Conservation (phyloP, 129 eudicot genomes). For the Rutidosis leptorrhynchoides region DNA sequence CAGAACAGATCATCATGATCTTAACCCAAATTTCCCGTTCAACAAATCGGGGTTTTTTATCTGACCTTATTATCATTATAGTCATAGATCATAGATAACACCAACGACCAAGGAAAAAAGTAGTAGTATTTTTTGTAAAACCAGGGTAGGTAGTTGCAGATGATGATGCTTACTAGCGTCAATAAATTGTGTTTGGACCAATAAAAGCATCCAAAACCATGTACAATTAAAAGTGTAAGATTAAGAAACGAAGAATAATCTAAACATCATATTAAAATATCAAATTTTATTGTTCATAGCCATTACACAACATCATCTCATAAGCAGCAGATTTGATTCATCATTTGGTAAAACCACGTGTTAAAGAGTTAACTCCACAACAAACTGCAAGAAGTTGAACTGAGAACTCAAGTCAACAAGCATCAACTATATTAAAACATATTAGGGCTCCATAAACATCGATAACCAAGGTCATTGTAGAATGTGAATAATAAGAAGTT, state of each 20-base stretch:
- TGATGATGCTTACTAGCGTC: conserved; percentile 25
- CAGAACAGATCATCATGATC: conserved; percentile 38
- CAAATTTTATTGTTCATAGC: background rate
- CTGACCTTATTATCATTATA: background rate
- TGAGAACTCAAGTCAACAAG: too few species aligned
- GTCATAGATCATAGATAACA: conserved; percentile 1
- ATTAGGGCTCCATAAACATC: background rate
- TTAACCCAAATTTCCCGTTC: conserved; percentile 53
- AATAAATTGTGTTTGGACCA: conserved; percentile 20
- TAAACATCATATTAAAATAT: conserved; percentile 4
- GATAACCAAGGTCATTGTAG: background rate
- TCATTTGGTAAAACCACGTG: too few species aligned
- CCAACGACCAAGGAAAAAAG: background rate
- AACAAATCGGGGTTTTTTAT: conserved; percentile 28
- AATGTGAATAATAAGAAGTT: background rate
- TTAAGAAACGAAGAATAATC: background rate
- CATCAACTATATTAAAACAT: too few species aligned
- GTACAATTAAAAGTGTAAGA: conserved; percentile 21
- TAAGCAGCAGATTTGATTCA: too few species aligned
- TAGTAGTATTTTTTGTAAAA: conserved; percentile 7
- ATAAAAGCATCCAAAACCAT: conserved; percentile 23
- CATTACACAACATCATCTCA: too few species aligned
- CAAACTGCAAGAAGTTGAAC: too few species aligned
- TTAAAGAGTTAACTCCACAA: too few species aligned
- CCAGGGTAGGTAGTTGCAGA: conserved; percentile 16